Percentiles rank a stretch among this genome's conserved stretches.
Evolutionary conservation across 2,329 filamentous ascomycete species (phyloP).

Genomic region (Trichophyton verrucosum): DNA sequence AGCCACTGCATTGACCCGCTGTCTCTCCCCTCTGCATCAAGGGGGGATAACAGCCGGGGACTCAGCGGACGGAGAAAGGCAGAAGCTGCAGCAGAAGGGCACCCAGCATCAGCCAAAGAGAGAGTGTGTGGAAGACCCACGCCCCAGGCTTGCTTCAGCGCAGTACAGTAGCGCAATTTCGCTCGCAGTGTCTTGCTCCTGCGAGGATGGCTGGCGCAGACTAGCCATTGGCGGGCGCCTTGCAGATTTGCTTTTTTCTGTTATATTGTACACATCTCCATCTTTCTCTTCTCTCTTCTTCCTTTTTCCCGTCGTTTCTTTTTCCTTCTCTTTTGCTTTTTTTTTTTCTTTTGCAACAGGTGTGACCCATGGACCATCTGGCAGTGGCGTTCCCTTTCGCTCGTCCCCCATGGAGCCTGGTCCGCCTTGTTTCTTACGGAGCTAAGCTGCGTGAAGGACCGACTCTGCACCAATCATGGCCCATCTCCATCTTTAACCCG

Average conservation of each 20-base stretch:
- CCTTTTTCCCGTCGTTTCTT: background rate
- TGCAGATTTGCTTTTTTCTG: slow-evolving; percentile 1
- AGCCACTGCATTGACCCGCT: slow-evolving; percentile 4
- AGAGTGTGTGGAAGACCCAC: background rate
- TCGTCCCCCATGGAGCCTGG: slow-evolving; percentile 3
- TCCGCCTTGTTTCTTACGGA: slow-evolving; percentile 4
- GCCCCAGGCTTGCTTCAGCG: background rate
- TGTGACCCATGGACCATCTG: slow-evolving; percentile 5
- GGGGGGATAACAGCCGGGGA: background rate
- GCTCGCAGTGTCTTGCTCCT: background rate
- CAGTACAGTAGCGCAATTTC: background rate
- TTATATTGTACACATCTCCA: background rate
- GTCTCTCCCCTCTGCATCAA: background rate
- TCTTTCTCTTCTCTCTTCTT: background rate
- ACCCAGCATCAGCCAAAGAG: background rate
- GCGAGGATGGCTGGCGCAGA: background rate
- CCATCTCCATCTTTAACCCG: slow-evolving; percentile 1
- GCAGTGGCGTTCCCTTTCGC: slow-evolving; percentile 3
- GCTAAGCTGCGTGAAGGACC: slow-evolving; percentile 4
- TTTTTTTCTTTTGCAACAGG: slow-evolving; percentile 3
- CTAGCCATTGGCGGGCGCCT: background rate
- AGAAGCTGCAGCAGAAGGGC: too few species aligned
- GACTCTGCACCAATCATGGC: background rate
- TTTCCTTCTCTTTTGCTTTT: background rate
- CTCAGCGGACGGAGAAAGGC: too few species aligned